A percentile compares a stretch with the other conserved stretches of the same genome.
phyloP scores from a whole-genome alignment of 371 early-diverging fungal species.

The Coemansia sp. region DNA sequence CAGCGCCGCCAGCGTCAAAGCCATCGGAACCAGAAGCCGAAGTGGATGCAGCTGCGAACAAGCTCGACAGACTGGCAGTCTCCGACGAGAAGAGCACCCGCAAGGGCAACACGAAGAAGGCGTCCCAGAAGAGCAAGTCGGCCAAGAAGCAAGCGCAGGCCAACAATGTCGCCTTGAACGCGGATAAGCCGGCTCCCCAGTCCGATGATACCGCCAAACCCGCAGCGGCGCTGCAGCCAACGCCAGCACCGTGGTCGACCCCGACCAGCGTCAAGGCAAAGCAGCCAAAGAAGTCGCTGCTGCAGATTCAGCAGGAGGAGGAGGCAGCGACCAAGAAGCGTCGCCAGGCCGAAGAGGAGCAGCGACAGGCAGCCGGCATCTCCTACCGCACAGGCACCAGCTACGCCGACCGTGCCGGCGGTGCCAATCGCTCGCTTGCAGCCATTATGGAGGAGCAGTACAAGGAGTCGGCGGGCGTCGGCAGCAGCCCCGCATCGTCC shows the following conservation, averaged over 20 bases:
- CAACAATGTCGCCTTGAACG: not conserved
- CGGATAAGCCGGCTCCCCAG: not conserved
- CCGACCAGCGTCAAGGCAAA: slow-evolving; percentile 48
- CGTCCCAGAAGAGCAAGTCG: not conserved
- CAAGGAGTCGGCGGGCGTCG: slow-evolving; percentile 46
- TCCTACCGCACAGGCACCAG: slow-evolving; percentile 22
- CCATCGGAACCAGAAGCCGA: not conserved
- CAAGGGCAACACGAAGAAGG: not conserved
- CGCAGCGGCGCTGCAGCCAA: slow-evolving; percentile 14
- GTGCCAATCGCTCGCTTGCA: slow-evolving; percentile 28
- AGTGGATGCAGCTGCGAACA: not conserved
- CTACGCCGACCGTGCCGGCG: slow-evolving; percentile 45
- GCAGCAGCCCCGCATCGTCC: slow-evolving; percentile 14
- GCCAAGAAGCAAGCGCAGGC: slow-evolving; percentile 5
- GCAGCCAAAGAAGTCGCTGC: slow-evolving; percentile 65
- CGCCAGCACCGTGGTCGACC: slow-evolving; percentile 59
- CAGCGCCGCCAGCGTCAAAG: not conserved
- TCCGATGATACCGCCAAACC: not conserved
- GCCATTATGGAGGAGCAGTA: slow-evolving; percentile 45
- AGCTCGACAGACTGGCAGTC: not conserved
- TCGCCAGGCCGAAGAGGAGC: slow-evolving; percentile 31
- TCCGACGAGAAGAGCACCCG: not conserved
- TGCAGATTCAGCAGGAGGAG: slow-evolving; percentile 79
- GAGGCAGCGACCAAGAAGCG: slow-evolving; percentile 58
- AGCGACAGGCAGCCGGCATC: slow-evolving; percentile 5